Percentiles rank a stretch among this genome's conserved stretches.
Conservation (phyloP, 768 basidiomycete genomes). For the Dictyophora rubrovolvata region DNA sequence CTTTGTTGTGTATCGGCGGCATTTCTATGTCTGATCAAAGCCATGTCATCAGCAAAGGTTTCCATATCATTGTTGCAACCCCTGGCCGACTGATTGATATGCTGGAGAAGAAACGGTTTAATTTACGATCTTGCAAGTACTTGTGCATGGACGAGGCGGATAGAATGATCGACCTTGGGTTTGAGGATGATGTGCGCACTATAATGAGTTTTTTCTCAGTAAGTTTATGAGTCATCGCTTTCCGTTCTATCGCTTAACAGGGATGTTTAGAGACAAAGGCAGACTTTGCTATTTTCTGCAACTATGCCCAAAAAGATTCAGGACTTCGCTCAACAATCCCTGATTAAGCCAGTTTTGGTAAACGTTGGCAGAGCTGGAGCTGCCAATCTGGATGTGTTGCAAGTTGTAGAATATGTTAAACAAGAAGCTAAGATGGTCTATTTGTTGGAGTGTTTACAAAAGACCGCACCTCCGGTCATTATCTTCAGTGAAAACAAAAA, state of each 20-base stretch:
- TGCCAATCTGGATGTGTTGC: constrained; percentile 91
- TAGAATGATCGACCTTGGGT: constrained; percentile 97
- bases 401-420: constrained; percentile 97
- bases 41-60: constrained; percentile 79
- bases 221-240: constrained; percentile 13
- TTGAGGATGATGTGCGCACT: constrained; percentile 96
- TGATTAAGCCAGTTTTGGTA: constrained; percentile 90
- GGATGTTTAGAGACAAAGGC: constrained; percentile 75
- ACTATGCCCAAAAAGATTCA: constrained; percentile 99
- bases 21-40: constrained; percentile 98
- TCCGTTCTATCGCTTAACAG: neutral
- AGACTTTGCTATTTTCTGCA: constrained; percentile 94
- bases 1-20: constrained; percentile 90
- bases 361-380: constrained; percentile 98
- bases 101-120: constrained; percentile 91
- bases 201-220: constrained; percentile 99
- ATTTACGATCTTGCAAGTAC: constrained; percentile 89
- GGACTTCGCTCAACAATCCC: constrained; percentile 93
- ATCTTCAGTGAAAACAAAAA: constrained; percentile 99
- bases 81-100: constrained; percentile 96
- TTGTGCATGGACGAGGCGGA: constrained; percentile 99
- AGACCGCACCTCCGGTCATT: constrained; percentile 96
- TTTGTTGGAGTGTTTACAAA: constrained; percentile 92
- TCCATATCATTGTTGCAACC: constrained; percentile 95
- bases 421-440: constrained; percentile 99